Conservation (phyloP, 495 filamentous ascomycete species). For the Hypoxylon crocopeplum region DNA sequence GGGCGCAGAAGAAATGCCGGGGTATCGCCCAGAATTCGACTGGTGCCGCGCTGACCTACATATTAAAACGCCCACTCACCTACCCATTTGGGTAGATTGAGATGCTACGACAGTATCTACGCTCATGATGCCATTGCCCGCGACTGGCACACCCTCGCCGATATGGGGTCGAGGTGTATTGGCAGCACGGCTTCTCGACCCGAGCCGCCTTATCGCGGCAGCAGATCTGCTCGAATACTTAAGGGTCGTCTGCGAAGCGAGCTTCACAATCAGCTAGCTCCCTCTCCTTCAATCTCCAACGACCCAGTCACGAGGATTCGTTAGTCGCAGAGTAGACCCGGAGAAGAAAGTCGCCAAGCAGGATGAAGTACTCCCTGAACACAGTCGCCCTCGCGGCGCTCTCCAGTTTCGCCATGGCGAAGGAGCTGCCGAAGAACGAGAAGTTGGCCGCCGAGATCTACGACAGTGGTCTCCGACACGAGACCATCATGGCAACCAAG, state of each 20-base stretch:
- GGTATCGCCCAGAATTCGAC: constrained; percentile 24
- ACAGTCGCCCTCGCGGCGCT: constrained; percentile 45
- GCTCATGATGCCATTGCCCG: constrained; percentile 35
- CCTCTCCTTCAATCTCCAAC: constrained; percentile 1
- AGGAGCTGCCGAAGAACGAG: constrained; percentile 43
- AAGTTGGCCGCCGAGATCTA: constrained; percentile 46
- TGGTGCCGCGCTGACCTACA: constrained; percentile 29
- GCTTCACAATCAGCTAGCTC: background rate
- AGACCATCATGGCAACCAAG: constrained; percentile 55
- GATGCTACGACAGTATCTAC: constrained; percentile 40
- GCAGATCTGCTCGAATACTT: constrained; percentile 16
- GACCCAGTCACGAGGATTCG: constrained; percentile 14
- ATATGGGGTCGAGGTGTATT: constrained; percentile 23
- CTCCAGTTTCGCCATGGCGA: constrained; percentile 40
- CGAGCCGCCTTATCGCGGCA: constrained; percentile 22
- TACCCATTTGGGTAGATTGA: constrained; percentile 37
- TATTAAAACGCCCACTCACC: constrained; percentile 31
- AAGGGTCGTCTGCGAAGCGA: constrained; percentile 10
- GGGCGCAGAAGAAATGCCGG: constrained; percentile 32
- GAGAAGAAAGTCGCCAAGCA: constrained; percentile 20
- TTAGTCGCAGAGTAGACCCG: background rate
- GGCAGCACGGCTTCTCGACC: constrained; percentile 25
- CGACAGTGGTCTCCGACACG: constrained; percentile 54
- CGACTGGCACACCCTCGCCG: constrained; percentile 21
- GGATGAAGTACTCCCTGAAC: constrained; percentile 41